phyloP scores from a whole-genome alignment of 2,329 filamentous ascomycete species.

The Chaetomium sp. region DNA sequence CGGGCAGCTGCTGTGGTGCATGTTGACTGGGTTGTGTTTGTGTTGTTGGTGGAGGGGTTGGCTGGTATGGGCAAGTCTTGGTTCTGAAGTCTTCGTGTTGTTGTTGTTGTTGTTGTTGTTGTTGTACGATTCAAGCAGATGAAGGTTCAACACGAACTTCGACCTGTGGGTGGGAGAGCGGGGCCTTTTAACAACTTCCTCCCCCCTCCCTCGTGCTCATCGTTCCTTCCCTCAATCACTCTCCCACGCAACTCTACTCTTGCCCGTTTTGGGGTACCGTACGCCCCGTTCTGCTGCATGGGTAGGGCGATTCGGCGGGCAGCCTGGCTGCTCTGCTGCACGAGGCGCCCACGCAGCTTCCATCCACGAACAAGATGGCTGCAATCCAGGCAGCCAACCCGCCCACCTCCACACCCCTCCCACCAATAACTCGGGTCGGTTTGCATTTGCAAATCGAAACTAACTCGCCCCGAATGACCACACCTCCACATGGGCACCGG shows the following conservation, averaged over 20 bases:
- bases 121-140: neutral
- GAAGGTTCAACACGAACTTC: neutral
- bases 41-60: conserved; percentile 1
- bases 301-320: neutral
- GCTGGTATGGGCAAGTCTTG: conserved; percentile 2
- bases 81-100: neutral
- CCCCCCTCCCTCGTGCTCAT: neutral
- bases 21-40: conserved; percentile 30
- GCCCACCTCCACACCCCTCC: neutral
- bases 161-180: conserved; percentile 17
- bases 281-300: neutral
- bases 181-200: conserved; percentile 22
- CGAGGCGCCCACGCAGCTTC: neutral
- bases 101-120: neutral
- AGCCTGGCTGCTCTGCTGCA: neutral
- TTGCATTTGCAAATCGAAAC: conserved; percentile 23
- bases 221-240: neutral
- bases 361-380: neutral
- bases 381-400: neutral
- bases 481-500: neutral
- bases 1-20: conserved; percentile 54
- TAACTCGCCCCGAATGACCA: neutral
- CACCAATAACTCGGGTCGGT: conserved; percentile 16
- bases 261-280: neutral
- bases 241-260: neutral